Evolutionary conservation across 345 rosid genomes (phyloP).

Genomic region (Populus tremula): DNA sequence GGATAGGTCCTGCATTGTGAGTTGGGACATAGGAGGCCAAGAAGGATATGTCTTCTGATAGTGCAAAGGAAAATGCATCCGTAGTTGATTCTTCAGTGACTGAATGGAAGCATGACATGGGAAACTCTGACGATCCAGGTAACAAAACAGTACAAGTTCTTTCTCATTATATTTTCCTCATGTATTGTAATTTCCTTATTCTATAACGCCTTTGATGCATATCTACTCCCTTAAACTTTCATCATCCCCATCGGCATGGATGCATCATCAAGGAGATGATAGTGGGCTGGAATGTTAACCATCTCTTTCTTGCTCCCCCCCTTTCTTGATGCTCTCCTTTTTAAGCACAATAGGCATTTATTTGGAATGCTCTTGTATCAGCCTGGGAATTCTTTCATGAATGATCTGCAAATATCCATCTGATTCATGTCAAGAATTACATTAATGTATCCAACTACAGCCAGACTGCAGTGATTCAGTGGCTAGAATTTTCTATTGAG

Average conservation of each 20-base stretch:
- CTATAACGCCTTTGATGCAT: not conserved
- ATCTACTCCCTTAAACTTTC: too few species aligned
- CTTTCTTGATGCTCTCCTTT: too few species aligned
- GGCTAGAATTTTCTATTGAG: not conserved
- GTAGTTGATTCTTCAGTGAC: slow-evolving; percentile 88
- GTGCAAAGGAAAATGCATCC: slow-evolving; percentile 76
- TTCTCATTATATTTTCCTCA: not conserved
- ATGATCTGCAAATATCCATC: too few species aligned
- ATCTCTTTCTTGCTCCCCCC: too few species aligned
- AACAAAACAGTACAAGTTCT: slow-evolving; percentile 8
- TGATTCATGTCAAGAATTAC: too few species aligned
- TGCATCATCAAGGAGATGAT: too few species aligned
- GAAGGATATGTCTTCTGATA: slow-evolving; percentile 77
- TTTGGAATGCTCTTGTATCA: too few species aligned
- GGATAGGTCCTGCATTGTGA: slow-evolving; percentile 13
- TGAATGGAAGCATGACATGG: slow-evolving; percentile 68
- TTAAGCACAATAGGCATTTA: too few species aligned
- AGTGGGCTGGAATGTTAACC: too few species aligned
- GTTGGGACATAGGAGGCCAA: slow-evolving; percentile 13
- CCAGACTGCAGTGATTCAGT: not conserved
- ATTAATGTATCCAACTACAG: too few species aligned
- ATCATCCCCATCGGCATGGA: too few species aligned
- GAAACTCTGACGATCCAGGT: slow-evolving; percentile 75
- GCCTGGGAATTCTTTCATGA: too few species aligned
- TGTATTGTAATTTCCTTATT: not conserved